Evolutionary conservation across 179 eudicot genomes (phyloP).

Genomic region (Sideroxylon spinosum): DNA sequence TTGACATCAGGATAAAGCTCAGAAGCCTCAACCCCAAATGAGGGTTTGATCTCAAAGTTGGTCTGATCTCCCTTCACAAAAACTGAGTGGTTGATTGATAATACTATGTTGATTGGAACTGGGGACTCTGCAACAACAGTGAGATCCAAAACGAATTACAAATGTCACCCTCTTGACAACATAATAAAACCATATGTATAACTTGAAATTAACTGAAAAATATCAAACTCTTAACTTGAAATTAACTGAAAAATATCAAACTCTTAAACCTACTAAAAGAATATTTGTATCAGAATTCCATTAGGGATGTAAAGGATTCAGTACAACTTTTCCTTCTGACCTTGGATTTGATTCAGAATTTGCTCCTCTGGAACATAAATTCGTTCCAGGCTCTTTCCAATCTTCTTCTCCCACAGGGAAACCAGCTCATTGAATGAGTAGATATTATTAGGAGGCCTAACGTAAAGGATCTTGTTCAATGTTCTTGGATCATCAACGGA

Average conservation of each 20-base stretch:
- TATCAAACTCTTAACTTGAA: too few species aligned
- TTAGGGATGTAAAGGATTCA: neutral
- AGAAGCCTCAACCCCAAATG: conserved; percentile 35
- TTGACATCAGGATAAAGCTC: conserved; percentile 39
- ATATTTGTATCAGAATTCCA: neutral
- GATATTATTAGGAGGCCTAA: conserved; percentile 42
- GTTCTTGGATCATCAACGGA: conserved; percentile 65
- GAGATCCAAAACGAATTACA: too few species aligned
- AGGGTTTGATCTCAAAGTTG: conserved; percentile 37
- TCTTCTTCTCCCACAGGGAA: conserved; percentile 59
- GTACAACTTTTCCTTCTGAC: conserved; percentile 16
- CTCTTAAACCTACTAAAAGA: too few species aligned
- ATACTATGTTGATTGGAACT: conserved; percentile 22
- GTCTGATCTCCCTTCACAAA: conserved; percentile 42
- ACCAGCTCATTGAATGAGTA: conserved; percentile 55
- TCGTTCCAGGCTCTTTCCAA: conserved; percentile 39
- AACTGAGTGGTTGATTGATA: conserved; percentile 27
- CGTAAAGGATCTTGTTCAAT: conserved; percentile 52
- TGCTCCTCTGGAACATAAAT: conserved; percentile 40
- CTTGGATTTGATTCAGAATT: conserved; percentile 46
- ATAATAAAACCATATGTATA: too few species aligned
- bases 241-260: too few species aligned
- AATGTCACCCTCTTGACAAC: too few species aligned
- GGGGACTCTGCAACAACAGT: conserved; percentile 25
- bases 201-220: too few species aligned